Evolutionary conservation across 2,329 filamentous ascomycete genomes (phyloP).

Genomic region (Beauveria varroae): DNA sequence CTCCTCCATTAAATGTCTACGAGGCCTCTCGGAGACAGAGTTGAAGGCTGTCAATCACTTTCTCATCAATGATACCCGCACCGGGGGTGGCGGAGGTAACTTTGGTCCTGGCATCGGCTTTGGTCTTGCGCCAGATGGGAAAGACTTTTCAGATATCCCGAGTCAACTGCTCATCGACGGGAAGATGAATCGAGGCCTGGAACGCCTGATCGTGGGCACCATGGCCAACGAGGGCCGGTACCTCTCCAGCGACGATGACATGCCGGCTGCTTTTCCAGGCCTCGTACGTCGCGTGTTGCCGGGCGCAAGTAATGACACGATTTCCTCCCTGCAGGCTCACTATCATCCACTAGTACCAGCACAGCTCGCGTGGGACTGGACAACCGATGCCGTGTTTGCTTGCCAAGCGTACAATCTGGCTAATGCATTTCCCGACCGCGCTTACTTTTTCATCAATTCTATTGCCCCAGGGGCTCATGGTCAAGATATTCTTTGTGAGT

Average conservation of each 20-base stretch:
- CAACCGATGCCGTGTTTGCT: conserved; percentile 16
- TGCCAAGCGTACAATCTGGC: conserved; percentile 17
- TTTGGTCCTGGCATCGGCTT: conserved; percentile 17
- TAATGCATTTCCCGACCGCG: conserved; percentile 7
- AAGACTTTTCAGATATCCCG: conserved; percentile 15
- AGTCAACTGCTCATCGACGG: conserved; percentile 9
- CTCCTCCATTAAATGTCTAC: conserved; percentile 10
- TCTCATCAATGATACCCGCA: conserved; percentile 14
- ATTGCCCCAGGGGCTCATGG: conserved; percentile 13
- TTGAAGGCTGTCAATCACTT: conserved; percentile 12
- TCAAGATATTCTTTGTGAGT: conserved; percentile 14
- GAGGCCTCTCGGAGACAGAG: conserved; percentile 7
- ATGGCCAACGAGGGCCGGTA: conserved; percentile 14
- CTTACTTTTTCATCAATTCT: conserved; percentile 13
- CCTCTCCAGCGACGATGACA: conserved; percentile 10
- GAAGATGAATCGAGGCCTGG: conserved; percentile 5
- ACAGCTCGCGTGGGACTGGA: conserved; percentile 19
- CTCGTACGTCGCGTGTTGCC: conserved; percentile 14
- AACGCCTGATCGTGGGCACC: conserved; percentile 13
- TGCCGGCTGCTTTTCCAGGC: conserved; percentile 12
- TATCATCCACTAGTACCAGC: conserved; percentile 10
- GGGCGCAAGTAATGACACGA: conserved; percentile 10
- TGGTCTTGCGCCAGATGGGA: conserved; percentile 14
- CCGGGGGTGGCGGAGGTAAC: conserved; percentile 15
- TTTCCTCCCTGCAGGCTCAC: conserved; percentile 8